Evolutionary conservation across 2,329 filamentous ascomycete species (phyloP), one percentile per base, ranked within the genome.

Genomic region (Pseudogymnoascus sp.): DNA sequence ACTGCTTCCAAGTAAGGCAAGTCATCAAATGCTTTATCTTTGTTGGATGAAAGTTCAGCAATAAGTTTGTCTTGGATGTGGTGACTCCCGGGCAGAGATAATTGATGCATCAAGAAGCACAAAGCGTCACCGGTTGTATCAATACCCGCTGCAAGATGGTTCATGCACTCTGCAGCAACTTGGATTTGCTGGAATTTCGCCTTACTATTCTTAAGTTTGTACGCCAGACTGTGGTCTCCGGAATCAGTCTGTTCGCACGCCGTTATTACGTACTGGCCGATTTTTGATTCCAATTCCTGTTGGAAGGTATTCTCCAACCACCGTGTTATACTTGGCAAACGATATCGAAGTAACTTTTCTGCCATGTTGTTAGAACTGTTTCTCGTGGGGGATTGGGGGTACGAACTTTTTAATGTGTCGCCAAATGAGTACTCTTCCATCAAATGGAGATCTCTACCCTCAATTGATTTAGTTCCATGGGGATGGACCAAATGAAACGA

Each of bases 111-210:
- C 11, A 90, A 76, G 69, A 89, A 89, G 69, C 85, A 89, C 0
- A 90, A 76, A 0, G 80, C 85, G 67, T 90, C 87, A 14, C 86
- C 86, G 0, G 87, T 89, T 0, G 87, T 90, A 68, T 90, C 87
- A 65, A 90, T 88, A 0, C 87, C 87, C 0, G 87, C 87, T 0
- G 82, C 84, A 83, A 90, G 85, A 71, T 90, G 87, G 68, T 90
- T 87, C 63, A 88, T 80, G 68, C 84, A 88, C 73, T 90, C 87
- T 18, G 86, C 86, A 0, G 85, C 85, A 66, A 84, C 80, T 68
- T 86, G 80, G 2, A 83, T 74, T 3, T 76, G 72, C 35, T 82
- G 77, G 35, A 87, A 76, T 3, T 76, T 73, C 2, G 68, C 75
- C 66, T 69, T 74, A 72, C 74, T 84, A 77, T 69, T 84, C 75